phyloP scores from a whole-genome alignment of 495 filamentous ascomycete genomes.

The Talaromyces proteolyticus region DNA sequence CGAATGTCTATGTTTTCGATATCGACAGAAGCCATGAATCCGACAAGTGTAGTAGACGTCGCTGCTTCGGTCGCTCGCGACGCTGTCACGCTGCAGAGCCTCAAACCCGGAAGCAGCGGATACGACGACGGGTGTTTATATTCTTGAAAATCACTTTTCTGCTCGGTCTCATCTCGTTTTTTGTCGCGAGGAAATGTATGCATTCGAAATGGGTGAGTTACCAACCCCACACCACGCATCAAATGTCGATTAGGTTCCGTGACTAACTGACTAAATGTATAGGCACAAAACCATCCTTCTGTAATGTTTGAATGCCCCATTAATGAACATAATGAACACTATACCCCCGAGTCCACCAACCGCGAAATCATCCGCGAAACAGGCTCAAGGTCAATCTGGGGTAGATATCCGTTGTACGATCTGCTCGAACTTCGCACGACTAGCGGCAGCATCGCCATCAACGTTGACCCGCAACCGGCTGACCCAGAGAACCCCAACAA shows the following conservation, averaged over 20 bases:
- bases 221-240: background rate
- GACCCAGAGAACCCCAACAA: slow-evolving; percentile 10
- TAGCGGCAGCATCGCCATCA: slow-evolving; percentile 8
- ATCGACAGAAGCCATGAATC: background rate
- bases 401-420: slow-evolving; percentile 22
- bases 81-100: no score
- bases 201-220: background rate
- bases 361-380: slow-evolving; percentile 8
- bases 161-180: background rate
- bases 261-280: no score
- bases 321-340: no score
- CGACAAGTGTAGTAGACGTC: background rate
- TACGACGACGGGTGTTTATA: background rate
- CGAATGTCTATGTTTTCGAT: no score
- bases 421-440: slow-evolving; percentile 17
- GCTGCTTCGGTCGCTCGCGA: background rate
- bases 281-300: no score
- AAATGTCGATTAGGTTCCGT: no score
- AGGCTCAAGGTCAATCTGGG: slow-evolving; percentile 5
- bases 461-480: slow-evolving; percentile 13
- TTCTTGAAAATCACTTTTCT: background rate
- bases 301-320: no score
- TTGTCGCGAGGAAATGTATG: background rate
- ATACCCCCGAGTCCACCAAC: background rate
- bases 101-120: background rate